A percentile compares a stretch with the other conserved stretches of the same genome.
Conservation (phyloP, 176 grass and related monocot genomes). For the Hsuehochloa calcarea region DNA sequence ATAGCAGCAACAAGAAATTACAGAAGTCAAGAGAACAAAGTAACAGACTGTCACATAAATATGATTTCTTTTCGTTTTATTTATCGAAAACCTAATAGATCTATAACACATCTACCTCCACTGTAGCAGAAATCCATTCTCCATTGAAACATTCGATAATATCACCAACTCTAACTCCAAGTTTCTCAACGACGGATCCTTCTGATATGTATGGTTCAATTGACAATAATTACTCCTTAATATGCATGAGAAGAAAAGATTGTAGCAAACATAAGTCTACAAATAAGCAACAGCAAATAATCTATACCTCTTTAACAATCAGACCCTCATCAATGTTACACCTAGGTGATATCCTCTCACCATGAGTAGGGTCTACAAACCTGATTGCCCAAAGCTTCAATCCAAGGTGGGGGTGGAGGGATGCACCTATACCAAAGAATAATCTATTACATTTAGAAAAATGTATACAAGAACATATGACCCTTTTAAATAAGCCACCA, state of each 20-base stretch:
- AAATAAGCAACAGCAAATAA: too few species aligned
- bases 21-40: not conserved
- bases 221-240: not conserved
- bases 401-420: not conserved
- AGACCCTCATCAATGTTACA: not conserved
- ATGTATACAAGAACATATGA: not conserved
- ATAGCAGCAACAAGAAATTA: not conserved
- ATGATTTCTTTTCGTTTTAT: not conserved
- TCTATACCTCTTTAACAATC: too few species aligned
- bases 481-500: not conserved
- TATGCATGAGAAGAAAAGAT: too few species aligned
- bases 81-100: not conserved
- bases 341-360: not conserved
- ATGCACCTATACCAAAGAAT: not conserved
- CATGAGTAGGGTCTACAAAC: not conserved
- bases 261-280: too few species aligned
- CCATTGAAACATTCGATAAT: not conserved
- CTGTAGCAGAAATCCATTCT: not conserved
- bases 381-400: not conserved
- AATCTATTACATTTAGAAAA: not conserved
- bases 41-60: not conserved
- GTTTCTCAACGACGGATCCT: not conserved
- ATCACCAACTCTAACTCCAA: slow-evolving; percentile 1
- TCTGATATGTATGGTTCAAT: not conserved
- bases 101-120: not conserved